Evolutionary conservation across 495 filamentous ascomycete genomes (phyloP).

Genomic region (Penicillium argentinense): DNA sequence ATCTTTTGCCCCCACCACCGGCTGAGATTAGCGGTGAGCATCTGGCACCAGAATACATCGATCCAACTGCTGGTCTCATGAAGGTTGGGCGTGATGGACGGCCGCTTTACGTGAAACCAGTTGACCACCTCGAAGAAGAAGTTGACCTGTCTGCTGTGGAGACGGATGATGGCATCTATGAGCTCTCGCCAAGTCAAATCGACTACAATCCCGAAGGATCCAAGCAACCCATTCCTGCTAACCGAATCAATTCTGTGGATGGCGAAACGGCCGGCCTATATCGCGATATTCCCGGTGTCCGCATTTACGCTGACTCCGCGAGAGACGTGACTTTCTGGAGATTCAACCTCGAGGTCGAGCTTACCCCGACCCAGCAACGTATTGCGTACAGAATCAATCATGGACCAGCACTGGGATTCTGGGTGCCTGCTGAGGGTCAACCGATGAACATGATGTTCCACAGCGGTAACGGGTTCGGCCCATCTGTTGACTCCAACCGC

Average conservation of each 20-base stretch:
- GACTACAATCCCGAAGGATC: constrained; percentile 38
- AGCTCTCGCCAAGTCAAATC: constrained; percentile 49
- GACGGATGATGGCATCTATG: constrained; percentile 79
- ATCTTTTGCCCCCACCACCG: constrained; percentile 80
- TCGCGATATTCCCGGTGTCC: constrained; percentile 75
- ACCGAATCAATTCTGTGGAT: constrained; percentile 49
- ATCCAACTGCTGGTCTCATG: constrained; percentile 82
- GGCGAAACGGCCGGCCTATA: constrained; percentile 75
- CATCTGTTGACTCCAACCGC: constrained; percentile 70
- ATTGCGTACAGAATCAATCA: constrained; percentile 95
- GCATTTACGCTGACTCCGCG: constrained; percentile 81
- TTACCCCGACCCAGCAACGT: constrained; percentile 69
- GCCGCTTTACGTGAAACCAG: constrained; percentile 78
- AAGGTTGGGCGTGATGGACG: constrained; percentile 79
- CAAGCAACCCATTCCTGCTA: constrained; percentile 42
- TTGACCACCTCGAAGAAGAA: constrained; percentile 74
- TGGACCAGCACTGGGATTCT: constrained; percentile 86
- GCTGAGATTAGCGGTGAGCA: constrained; percentile 63
- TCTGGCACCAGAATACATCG: constrained; percentile 77
- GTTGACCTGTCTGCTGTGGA: constrained; percentile 74
- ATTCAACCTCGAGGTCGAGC: constrained; percentile 91
- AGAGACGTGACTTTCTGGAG: constrained; percentile 93
- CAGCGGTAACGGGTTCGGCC: constrained; percentile 93
- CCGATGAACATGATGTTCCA: constrained; percentile 99
- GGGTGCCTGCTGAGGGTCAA: constrained; percentile 84